phyloP scores from a whole-genome alignment of 768 basidiomycete species.

The Fistulinella prunicolor region DNA sequence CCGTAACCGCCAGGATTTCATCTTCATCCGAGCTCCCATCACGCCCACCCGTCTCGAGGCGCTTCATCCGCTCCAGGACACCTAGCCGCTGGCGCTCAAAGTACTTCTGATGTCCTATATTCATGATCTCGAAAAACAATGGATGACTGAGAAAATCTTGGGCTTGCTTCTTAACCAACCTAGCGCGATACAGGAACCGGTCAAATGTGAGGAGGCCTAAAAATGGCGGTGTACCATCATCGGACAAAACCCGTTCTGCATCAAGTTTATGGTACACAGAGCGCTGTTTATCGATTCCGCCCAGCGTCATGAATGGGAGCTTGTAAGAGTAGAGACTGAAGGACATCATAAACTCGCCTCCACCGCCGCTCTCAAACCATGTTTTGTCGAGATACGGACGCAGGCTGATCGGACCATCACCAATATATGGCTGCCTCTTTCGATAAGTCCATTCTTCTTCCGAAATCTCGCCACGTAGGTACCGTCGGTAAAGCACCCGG shows the following conservation, averaged over 20 bases:
- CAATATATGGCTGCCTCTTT: conserved; percentile 38
- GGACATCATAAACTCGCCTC: conserved; percentile 40
- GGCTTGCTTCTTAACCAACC: conserved; percentile 36
- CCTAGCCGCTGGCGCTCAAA: background rate
- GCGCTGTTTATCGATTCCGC: no score
- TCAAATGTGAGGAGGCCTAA: conserved; percentile 40
- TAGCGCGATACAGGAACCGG: conserved; percentile 47
- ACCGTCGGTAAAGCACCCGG: conserved; percentile 46
- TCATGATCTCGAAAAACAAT: conserved; percentile 42
- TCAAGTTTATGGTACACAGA: no score
- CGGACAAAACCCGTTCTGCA: background rate
- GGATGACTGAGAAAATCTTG: conserved; percentile 39
- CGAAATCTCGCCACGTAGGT: conserved; percentile 37
- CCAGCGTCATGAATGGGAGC: conserved; percentile 45
- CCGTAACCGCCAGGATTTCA: conserved; percentile 3
- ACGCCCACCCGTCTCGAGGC: background rate
- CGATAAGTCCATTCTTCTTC: conserved; percentile 53
- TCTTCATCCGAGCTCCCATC: background rate
- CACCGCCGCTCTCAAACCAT: conserved; percentile 48
- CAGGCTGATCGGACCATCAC: conserved; percentile 53
- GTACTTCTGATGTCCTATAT: background rate
- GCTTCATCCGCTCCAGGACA: conserved; percentile 27
- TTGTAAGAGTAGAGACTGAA: conserved; percentile 43
- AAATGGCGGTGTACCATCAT: conserved; percentile 37
- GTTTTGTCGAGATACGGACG: conserved; percentile 46